Evolutionary conservation across 352 stramenopile genomes (phyloP).

Genomic region (Phytophthora sojae): DNA sequence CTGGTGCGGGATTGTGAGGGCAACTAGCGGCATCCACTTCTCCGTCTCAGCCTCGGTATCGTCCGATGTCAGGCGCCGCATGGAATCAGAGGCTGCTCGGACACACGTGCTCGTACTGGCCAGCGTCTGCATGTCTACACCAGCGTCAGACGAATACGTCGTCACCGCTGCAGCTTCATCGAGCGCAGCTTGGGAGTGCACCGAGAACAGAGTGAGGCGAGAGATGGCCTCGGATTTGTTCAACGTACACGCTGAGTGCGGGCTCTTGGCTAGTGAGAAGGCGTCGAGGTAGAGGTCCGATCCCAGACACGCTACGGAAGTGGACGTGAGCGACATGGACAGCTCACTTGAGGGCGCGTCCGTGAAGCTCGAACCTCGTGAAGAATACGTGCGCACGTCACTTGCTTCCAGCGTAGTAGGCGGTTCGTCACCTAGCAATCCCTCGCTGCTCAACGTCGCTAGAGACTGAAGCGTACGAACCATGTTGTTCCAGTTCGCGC

Average conservation of each 20-base stretch:
- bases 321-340: conserved; percentile 54
- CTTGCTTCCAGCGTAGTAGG: conserved; percentile 35
- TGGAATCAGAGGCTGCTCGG: conserved; percentile 29
- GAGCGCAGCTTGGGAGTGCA: conserved; percentile 50
- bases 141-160: conserved; percentile 13
- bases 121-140: conserved; percentile 43
- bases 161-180: conserved; percentile 21
- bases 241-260: conserved; percentile 57
- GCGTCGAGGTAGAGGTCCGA: conserved; percentile 57
- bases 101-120: conserved; percentile 51
- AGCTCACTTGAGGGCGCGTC: conserved; percentile 15
- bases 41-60: background rate
- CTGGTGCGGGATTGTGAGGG: conserved; percentile 57
- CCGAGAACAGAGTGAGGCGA: conserved; percentile 48
- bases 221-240: conserved; percentile 53
- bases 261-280: conserved; percentile 44
- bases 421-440: conserved; percentile 51
- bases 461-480: conserved; percentile 63
- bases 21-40: conserved; percentile 52
- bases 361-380: conserved; percentile 38
- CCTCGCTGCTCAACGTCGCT: conserved; percentile 57
- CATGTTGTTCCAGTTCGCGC: conserved; percentile 40
- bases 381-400: conserved; percentile 47
- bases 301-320: conserved; percentile 52
- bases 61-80: conserved; percentile 2